Base-by-base conservation (phyloP, 208 protist species). In the Crithidia brevicula region DNA sequence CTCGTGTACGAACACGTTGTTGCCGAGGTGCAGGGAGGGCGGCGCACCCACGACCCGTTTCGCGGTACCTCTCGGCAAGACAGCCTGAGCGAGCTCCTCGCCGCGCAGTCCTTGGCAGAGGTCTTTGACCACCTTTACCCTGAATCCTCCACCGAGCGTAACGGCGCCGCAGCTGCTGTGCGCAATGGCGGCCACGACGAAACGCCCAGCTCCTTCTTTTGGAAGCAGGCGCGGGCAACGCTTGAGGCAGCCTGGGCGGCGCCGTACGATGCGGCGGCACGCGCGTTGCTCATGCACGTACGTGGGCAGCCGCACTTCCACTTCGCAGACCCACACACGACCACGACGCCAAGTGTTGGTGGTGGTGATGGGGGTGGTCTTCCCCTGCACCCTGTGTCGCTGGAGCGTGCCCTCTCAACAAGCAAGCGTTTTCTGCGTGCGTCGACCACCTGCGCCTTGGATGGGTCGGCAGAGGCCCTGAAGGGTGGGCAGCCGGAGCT, bases 1-100 rank as follows among this genome's bases (percentile, higher is more conserved):
- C 56, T 86, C 7, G 63, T 92, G 6, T 93, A 86, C 57, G 81
- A 92, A 56, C 85, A 92, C 65, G 63, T 94, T 18, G 72, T 89
- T 15, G 74, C 79, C 0, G 77, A 72, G 11, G 54, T 88, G 16
- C 56, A 70, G 56, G 43, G 53, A 0, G 80, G 73, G 23, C 64
- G 62, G 47, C 67, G 56, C 13, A 23, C 82, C 11, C 23, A 30
- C 36, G 90, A 95, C 70, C 75, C 80, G 22, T 72, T 90, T 22
- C 27, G 61, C 31, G 45, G 65, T 30, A 66, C 60, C 7, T 43
- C 62, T 13, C 74, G 74, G 7, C 61, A 83, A 34, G 81, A 88
- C 77, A 47, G 64, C 54, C 23, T 85, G 27, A 67, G 81, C 40
- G 74, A 83, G 27, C 61, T 89, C n/a, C 74, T 92, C 9, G 63